Conservation (phyloP, 2,329 filamentous ascomycete genomes). For the Colletotrichum sp. region DNA sequence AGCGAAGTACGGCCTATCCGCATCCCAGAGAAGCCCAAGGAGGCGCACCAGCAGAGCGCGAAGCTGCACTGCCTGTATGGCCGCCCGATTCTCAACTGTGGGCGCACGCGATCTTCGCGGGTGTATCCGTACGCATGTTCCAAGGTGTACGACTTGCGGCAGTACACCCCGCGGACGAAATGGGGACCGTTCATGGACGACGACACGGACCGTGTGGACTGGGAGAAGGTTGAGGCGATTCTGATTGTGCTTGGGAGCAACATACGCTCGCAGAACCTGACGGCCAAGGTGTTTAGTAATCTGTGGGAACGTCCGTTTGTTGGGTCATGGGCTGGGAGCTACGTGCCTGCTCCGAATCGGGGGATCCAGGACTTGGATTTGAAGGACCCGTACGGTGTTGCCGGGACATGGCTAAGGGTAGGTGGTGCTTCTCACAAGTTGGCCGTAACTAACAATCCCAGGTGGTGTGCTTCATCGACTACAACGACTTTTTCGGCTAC, state of each 20-base stretch:
- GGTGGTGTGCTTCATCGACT: conserved; percentile 64
- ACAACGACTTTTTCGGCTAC: conserved; percentile 73
- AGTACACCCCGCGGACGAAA: conserved; percentile 63
- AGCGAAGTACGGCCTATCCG: conserved; percentile 28
- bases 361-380: conserved; percentile 51
- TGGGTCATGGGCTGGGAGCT: conserved; percentile 59
- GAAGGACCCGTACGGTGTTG: conserved; percentile 73
- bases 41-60: conserved; percentile 67
- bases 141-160: conserved; percentile 75
- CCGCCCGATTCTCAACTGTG: conserved; percentile 53
- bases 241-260: conserved; percentile 73
- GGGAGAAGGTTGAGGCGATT: conserved; percentile 81
- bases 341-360: conserved; percentile 38
- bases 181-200: conserved; percentile 79
- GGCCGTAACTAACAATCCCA: conserved; percentile 14
- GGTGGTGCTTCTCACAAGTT: conserved; percentile 20
- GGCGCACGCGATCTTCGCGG: conserved; percentile 37
- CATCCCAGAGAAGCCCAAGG: conserved; percentile 27
- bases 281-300: conserved; percentile 51
- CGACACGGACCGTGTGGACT: conserved; percentile 68
- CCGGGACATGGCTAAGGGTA: conserved; percentile 75
- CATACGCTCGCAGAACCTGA: conserved; percentile 52
- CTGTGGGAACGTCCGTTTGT: conserved; percentile 63
- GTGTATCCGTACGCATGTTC: conserved; percentile 68
- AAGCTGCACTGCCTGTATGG: conserved; percentile 75